Evolutionary conservation across 1,284 basidiomycete species (phyloP).

Genomic region (Cryptococcus sp.): DNA sequence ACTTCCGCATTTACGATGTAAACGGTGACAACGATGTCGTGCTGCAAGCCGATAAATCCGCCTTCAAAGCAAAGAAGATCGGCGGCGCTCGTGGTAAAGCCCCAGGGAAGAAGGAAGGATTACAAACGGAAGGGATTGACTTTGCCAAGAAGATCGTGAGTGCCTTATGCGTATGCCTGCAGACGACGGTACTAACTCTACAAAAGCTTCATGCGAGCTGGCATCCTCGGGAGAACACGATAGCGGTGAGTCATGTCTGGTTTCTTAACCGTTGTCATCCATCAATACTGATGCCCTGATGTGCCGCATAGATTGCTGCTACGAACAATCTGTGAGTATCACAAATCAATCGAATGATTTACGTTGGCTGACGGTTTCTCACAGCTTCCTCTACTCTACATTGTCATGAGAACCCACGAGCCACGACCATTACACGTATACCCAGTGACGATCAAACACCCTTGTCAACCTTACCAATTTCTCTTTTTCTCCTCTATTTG

Average conservation of each 20-base stretch:
- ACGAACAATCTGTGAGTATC: slow-evolving; percentile 82
- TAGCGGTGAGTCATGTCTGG: slow-evolving; percentile 67
- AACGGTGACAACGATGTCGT: slow-evolving; percentile 89
- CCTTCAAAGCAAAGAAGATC: slow-evolving; percentile 99
- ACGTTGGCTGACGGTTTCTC: background rate
- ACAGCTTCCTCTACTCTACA: slow-evolving; percentile 52
- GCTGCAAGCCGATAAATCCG: slow-evolving; percentile 97
- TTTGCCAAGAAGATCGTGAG: slow-evolving; percentile 97
- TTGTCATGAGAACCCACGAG: slow-evolving; percentile 39
- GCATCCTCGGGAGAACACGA: slow-evolving; percentile 97
- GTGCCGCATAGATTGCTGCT: slow-evolving; percentile 71
- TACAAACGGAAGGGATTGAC: slow-evolving; percentile 89
- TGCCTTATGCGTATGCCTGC: slow-evolving; percentile 9
- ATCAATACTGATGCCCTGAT: slow-evolving; percentile 14
- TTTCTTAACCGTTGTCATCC: no score
- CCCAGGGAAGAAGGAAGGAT: slow-evolving; percentile 71
- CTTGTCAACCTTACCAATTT: no score
- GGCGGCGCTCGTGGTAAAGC: slow-evolving; percentile 79
- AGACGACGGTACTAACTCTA: slow-evolving; percentile 8
- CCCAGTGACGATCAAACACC: slow-evolving; percentile 3
- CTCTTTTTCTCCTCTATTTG: no score
- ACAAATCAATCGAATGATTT: background rate
- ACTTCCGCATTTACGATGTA: slow-evolving; percentile 98
- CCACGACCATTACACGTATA: slow-evolving; percentile 7
- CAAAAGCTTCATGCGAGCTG: slow-evolving; percentile 80